A percentile compares a stretch with the other conserved stretches of the same genome.
These are phyloP conservation scores for Erucastrum elatum DNA, from an alignment of 345 rosid species.

Conservation along the genomic window DNA sequence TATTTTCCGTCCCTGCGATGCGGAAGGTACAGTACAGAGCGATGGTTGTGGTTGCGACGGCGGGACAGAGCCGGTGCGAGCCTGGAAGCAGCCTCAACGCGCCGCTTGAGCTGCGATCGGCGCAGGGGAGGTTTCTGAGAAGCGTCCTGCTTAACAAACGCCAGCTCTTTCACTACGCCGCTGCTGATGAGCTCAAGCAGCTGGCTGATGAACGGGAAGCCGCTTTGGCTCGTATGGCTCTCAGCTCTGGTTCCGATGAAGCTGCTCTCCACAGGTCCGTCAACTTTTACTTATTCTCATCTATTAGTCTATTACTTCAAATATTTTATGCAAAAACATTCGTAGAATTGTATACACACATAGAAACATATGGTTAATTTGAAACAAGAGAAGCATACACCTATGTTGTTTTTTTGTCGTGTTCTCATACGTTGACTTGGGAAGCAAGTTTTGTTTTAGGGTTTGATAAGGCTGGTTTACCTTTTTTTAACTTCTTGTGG, in stretches of 20 bases:
- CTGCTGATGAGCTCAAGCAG: slow-evolving; percentile 69
- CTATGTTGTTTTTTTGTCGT: background rate
- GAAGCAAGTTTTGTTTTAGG: slow-evolving; percentile 30
- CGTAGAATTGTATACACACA: too few species aligned
- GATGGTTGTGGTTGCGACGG: slow-evolving; percentile 40
- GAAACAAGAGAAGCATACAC: background rate
- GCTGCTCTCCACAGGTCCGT: slow-evolving; percentile 77
- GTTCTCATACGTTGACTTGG: slow-evolving; percentile 26
- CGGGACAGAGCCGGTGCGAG: slow-evolving; percentile 78
- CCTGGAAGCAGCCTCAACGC: slow-evolving; percentile 78
- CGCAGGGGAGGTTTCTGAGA: slow-evolving; percentile 67
- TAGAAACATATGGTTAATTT: background rate
- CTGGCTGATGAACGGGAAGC: slow-evolving; percentile 63
- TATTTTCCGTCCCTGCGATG: slow-evolving; percentile 1
- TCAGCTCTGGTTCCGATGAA: slow-evolving; percentile 68
- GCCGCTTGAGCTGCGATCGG: slow-evolving; percentile 71
- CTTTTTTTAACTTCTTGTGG: background rate
- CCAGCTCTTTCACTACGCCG: slow-evolving; percentile 70
- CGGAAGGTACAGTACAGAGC: background rate
- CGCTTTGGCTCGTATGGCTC: slow-evolving; percentile 60
- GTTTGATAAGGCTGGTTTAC: background rate
- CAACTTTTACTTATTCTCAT: background rate
- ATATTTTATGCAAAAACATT: too few species aligned
- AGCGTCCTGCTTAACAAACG: slow-evolving; percentile 78
- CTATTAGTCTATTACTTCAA: background rate